Conservation (phyloP, 2,329 filamentous ascomycete genomes). For the Pseudodiploospora longispora region DNA sequence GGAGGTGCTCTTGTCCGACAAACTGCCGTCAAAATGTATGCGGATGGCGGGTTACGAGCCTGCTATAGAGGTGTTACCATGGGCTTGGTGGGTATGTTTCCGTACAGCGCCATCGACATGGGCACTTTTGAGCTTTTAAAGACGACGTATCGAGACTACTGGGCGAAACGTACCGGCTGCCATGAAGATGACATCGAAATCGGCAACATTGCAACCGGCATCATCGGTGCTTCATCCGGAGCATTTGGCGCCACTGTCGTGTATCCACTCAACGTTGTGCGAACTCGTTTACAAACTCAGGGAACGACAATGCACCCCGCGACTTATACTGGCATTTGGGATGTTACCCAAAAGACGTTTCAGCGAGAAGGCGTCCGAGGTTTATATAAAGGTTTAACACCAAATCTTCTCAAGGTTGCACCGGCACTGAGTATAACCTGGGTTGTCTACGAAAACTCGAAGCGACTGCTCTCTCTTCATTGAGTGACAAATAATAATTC, state of each 20-base stretch:
- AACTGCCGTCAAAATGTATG: constrained; percentile 82
- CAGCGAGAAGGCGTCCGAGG: constrained; percentile 75
- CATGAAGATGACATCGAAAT: constrained; percentile 78
- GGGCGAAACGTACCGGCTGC: constrained; percentile 59
- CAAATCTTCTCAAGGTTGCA: constrained; percentile 92
- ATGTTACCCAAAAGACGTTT: constrained; percentile 79
- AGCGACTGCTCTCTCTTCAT: constrained; percentile 56
- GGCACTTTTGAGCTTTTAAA: constrained; percentile 94
- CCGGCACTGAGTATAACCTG: constrained; percentile 94
- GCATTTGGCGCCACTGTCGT: constrained; percentile 90
- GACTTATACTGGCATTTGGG: constrained; percentile 84
- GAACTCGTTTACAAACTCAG: constrained; percentile 87
- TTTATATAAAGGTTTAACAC: constrained; percentile 89
- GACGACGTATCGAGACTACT: constrained; percentile 58
- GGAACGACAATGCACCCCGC: constrained; percentile 85
- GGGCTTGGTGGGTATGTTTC: constrained; percentile 93
- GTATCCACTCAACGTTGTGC: constrained; percentile 88
- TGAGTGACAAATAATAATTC: constrained; percentile 8
- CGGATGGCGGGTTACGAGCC: constrained; percentile 61
- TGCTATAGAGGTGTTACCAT: constrained; percentile 92
- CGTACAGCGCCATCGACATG: constrained; percentile 93
- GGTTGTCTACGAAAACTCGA: constrained; percentile 87
- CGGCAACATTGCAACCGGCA: constrained; percentile 74
- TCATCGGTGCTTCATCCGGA: constrained; percentile 85
- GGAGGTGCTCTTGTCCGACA: constrained; percentile 76